phyloP scores from a whole-genome alignment of 2,329 filamentous ascomycete genomes.

The Penicillium thymicola region DNA sequence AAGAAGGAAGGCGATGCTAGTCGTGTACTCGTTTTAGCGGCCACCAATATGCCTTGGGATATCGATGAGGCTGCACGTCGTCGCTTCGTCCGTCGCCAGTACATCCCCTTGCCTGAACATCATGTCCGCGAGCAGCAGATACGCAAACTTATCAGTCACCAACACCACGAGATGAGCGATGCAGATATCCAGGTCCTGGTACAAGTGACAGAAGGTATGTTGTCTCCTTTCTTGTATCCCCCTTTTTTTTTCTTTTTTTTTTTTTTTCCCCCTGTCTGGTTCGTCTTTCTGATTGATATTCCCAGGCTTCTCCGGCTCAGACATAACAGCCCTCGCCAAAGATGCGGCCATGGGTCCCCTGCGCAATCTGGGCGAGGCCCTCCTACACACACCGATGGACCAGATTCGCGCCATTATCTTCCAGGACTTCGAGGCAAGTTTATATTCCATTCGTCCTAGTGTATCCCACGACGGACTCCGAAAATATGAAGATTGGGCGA shows the following conservation, averaged over 20 bases:
- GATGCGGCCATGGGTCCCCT: constrained; percentile 97
- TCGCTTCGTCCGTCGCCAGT: constrained; percentile 88
- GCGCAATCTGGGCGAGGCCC: constrained; percentile 80
- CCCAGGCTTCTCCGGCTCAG: constrained; percentile 94
- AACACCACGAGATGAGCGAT: constrained; percentile 75
- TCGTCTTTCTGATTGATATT: constrained; percentile 10
- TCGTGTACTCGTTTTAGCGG: constrained; percentile 86
- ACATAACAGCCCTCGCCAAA: constrained; percentile 94
- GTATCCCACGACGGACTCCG: constrained; percentile 81
- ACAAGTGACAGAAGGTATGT: constrained; percentile 73
- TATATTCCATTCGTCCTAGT: constrained; percentile 81
- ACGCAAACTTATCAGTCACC: constrained; percentile 73
- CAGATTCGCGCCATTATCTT: constrained; percentile 85
- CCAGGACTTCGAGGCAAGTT: constrained; percentile 77
- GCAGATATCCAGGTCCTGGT: constrained; percentile 72
- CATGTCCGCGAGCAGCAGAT: constrained; percentile 78
- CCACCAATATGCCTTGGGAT: constrained; percentile 94
- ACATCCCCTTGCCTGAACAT: constrained; percentile 88
- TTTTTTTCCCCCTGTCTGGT: not conserved
- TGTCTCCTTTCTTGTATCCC: not conserved
- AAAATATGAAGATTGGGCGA: constrained; percentile 92
- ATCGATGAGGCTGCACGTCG: constrained; percentile 93
- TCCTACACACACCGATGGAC: constrained; percentile 90
- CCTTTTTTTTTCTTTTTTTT: not conserved
- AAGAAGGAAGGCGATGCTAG: constrained; percentile 76